Percentiles rank a stretch among this genome's conserved stretches.
Conservation (phyloP, 805 yeast species). For the Ogataea nonfermentans region DNA sequence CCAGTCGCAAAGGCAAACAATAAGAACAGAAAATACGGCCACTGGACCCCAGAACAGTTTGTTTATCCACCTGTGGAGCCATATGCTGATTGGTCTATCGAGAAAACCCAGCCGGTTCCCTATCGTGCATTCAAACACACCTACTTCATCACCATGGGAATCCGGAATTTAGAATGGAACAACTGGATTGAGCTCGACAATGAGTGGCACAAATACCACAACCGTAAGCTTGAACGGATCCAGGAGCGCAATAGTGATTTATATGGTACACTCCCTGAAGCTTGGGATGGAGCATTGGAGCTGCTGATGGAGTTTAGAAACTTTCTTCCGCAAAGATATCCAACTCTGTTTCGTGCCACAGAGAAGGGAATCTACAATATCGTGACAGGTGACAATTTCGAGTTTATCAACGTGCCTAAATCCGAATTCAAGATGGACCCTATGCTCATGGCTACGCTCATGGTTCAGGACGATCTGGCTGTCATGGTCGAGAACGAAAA, state of each 20-base stretch:
- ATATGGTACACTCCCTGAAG: slow-evolving; percentile 51
- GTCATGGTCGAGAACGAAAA: slow-evolving; percentile 59
- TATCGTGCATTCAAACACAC: slow-evolving; percentile 66
- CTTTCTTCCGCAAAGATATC: slow-evolving; percentile 58
- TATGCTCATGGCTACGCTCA: slow-evolving; percentile 52
- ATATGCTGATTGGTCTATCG: slow-evolving; percentile 48
- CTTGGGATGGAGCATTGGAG: slow-evolving; percentile 55
- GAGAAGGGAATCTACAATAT: slow-evolving; percentile 48
- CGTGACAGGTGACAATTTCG: slow-evolving; percentile 52
- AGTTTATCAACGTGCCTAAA: slow-evolving; percentile 29
- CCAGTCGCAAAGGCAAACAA: slow-evolving; percentile 40
- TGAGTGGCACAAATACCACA: slow-evolving; percentile 58
- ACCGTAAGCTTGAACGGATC: slow-evolving; percentile 49
- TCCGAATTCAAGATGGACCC: slow-evolving; percentile 49
- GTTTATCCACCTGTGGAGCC: slow-evolving; percentile 49
- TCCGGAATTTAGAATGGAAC: slow-evolving; percentile 57
- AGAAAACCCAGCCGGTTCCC: slow-evolving; percentile 53
- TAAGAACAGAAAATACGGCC: slow-evolving; percentile 46
- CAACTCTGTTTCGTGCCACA: slow-evolving; percentile 47
- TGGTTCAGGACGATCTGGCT: slow-evolving; percentile 67
- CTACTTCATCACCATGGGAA: slow-evolving; percentile 68
- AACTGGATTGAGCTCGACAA: slow-evolving; percentile 69
- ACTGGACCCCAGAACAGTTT: slow-evolving; percentile 54
- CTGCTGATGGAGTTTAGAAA: slow-evolving; percentile 49
- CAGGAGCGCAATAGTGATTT: slow-evolving; percentile 44